phyloP scores from a whole-genome alignment of 1,284 basidiomycete genomes.

The Sanghuangporus baumii region DNA sequence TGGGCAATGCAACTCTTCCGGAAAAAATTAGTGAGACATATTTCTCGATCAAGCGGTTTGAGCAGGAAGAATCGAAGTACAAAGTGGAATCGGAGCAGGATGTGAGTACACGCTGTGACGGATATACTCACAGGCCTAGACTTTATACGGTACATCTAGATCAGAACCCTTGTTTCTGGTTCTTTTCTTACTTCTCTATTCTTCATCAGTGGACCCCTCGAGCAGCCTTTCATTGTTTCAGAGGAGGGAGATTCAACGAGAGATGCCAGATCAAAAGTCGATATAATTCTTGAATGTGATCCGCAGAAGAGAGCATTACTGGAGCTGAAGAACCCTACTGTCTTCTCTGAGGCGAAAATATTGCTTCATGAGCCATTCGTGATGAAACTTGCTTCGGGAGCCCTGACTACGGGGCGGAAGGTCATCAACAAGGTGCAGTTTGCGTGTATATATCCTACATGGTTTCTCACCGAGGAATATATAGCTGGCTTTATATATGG shows the following conservation, averaged over 20 bases:
- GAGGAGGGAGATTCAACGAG: not conserved
- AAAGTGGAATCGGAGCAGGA: not conserved
- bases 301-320: not conserved
- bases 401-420: not conserved
- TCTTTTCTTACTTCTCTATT: not conserved
- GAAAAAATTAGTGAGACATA: not conserved
- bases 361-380: not conserved
- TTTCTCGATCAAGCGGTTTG: not conserved
- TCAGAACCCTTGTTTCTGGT: not conserved
- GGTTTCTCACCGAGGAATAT: not conserved
- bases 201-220: not conserved
- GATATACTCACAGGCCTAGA: not conserved
- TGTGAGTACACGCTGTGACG: not conserved
- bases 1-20: not conserved
- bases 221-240: not conserved
- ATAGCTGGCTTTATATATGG: not conserved
- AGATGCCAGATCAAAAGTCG: not conserved
- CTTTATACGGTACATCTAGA: not conserved
- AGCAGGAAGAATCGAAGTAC: not conserved
- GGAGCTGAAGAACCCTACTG: not conserved
- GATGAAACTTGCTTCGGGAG: not conserved
- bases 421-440: not conserved
- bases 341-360: not conserved
- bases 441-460: not conserved
- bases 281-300: not conserved